Evolutionary conservation across 176 grass and related monocot species (phyloP).

Genomic region (Ananas comosus): DNA sequence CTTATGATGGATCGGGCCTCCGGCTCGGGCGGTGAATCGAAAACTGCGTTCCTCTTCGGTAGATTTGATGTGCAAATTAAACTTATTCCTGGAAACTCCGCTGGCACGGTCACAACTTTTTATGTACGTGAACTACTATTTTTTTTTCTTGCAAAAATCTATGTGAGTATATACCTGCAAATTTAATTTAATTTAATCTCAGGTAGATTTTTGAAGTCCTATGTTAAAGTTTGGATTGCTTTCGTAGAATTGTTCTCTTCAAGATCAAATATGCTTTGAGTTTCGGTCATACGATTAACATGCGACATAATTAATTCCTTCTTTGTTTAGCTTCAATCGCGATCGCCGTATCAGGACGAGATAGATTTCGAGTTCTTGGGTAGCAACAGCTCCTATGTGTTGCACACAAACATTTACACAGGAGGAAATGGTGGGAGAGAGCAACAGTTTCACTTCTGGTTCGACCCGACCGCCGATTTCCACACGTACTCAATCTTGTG

Average conservation of each 20-base stretch:
- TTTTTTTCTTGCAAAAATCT: background rate
- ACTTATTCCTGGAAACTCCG: slow-evolving; percentile 17
- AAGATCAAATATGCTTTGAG: no score
- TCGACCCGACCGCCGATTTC: slow-evolving; percentile 20
- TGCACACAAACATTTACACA: slow-evolving; percentile 27
- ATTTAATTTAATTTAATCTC: no score
- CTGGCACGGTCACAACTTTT: slow-evolving; percentile 18
- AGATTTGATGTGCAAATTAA: slow-evolving; percentile 27
- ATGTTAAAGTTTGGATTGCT: background rate
- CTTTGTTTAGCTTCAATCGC: slow-evolving; percentile 16
- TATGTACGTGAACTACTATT: slow-evolving; percentile 10
- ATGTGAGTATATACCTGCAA: no score
- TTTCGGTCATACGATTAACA: no score
- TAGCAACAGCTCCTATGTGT: slow-evolving; percentile 2
- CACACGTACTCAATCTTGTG: slow-evolving; percentile 31
- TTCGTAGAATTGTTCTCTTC: no score
- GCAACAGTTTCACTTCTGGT: slow-evolving; percentile 20
- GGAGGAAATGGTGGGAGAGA: slow-evolving; percentile 22
- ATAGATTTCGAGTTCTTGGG: slow-evolving; percentile 38
- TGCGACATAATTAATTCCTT: background rate
- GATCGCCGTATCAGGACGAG: slow-evolving; percentile 13
- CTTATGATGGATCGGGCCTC: slow-evolving; percentile 25
- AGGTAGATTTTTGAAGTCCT: background rate
- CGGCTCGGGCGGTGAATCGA: slow-evolving; percentile 12
- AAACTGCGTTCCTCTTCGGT: slow-evolving; percentile 20